These are phyloP conservation scores for Candida buenavistaensis DNA, from an alignment of 1,139 yeast genomes.

Conservation along the genomic window DNA sequence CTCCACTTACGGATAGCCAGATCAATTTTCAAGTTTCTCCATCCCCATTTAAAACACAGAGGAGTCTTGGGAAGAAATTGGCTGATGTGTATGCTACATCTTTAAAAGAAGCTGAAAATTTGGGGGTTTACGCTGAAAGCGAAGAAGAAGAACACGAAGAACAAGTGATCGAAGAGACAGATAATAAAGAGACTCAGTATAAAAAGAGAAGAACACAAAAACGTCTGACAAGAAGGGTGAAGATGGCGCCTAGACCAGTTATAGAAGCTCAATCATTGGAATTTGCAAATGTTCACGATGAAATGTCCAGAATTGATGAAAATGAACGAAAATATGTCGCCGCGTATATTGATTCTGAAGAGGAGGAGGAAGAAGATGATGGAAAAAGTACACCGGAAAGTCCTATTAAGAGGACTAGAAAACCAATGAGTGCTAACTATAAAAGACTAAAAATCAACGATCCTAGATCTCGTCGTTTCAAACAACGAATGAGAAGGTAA, in stretches of 20 bases:
- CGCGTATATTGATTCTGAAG: slow-evolving; percentile 23
- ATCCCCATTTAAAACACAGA: slow-evolving; percentile 43
- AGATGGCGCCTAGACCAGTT: slow-evolving; percentile 45
- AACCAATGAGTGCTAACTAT: slow-evolving; percentile 40
- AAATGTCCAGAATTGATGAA: slow-evolving; percentile 31
- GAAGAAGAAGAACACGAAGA: slow-evolving; percentile 18
- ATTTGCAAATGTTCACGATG: slow-evolving; percentile 41
- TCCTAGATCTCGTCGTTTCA: slow-evolving; percentile 15
- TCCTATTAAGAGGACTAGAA: slow-evolving; percentile 20
- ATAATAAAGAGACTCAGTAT: slow-evolving; percentile 19
- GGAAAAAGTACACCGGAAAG: slow-evolving; percentile 20
- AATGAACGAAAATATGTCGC: slow-evolving; percentile 20
- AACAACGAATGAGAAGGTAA: slow-evolving; percentile 17
- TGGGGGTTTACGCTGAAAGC: slow-evolving; percentile 11
- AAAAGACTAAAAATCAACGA: slow-evolving; percentile 47
- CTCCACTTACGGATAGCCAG: slow-evolving; percentile 7
- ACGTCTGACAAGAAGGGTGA: slow-evolving; percentile 62
- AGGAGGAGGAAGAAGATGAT: slow-evolving; percentile 21
- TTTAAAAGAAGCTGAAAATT: slow-evolving; percentile 16
- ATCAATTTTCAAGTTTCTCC: slow-evolving; percentile 41
- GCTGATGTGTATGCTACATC: slow-evolving; percentile 41
- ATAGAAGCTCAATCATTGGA: slow-evolving; percentile 25
- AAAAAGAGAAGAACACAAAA: slow-evolving; percentile 50
- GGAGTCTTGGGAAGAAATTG: slow-evolving; percentile 34
- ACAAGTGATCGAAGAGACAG: slow-evolving; percentile 15